Base-by-base conservation (phyloP, 768 basidiomycete genomes). In the Pholiota molesta region DNA sequence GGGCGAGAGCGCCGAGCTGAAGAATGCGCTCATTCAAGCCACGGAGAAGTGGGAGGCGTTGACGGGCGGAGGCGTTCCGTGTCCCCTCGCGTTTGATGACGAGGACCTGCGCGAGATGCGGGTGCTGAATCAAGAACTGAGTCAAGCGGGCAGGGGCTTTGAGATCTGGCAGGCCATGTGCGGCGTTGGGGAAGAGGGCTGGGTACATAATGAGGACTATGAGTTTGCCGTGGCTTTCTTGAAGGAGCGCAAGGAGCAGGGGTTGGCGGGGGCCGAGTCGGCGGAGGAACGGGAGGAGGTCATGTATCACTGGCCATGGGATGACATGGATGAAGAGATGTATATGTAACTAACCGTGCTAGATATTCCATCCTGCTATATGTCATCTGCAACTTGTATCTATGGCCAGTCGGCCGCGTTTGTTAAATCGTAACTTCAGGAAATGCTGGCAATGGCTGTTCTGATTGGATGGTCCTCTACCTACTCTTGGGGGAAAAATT, bases 271-370 rank as follows among this genome's bases (percentile, higher is more conserved):
- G 65, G 61, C 65, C 54, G 59, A 62, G 64, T 64, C 70, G 64
- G 78, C 58, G 70, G 72, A 79, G 65, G 77, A 76, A 66, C 79
- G 76, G 67, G 80, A 62, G 37, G 56, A 75, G 73, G 66, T 77
- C 55, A 60, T 5, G 74, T 75, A 66, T 55, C 66, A 84, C 66
- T 84, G 81, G 83, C 71, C 68, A 64, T 81, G 68, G 60, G 78
- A 82, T 68, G 81, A 83, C 61, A 82, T 82, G 78, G 75, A 81
- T 65, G 81, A 85, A 71, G 66, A 75, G 71, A 57, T 75, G n/a
- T 82, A 82, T 65, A 78, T 72, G 73, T 82, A 73, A 68, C 26
- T 26, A 26, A 26, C 26, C 26, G 26, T 26, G 26, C 26, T 26
- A 26, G 26, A 26, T 26, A 26, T 26, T 26, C 4, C 26, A 4